Evolutionary conservation across 495 filamentous ascomycete genomes (phyloP), one percentile per base, ranked within the genome.

Genomic region (Aspergillus avenaceus): DNA sequence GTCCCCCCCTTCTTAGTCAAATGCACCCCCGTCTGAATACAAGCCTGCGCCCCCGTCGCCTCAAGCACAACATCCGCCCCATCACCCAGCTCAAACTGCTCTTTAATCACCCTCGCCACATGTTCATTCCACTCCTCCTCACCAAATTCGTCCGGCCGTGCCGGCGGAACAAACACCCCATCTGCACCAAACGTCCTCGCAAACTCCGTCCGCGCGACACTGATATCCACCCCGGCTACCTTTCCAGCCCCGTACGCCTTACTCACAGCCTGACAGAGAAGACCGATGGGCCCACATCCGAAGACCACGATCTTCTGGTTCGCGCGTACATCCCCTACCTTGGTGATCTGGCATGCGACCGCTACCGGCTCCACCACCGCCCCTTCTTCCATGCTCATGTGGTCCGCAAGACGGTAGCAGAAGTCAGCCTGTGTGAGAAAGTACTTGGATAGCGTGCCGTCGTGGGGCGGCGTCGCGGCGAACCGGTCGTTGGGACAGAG

Each of bases 31-130:
- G 84, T 77, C 65, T 91, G 84, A 59, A 95, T 88, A 44, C 80
- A 86, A 3, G 79, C 74, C 62, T 90, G 83, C 2, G 87, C 91
- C 22, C 91, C 91, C n/a, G 77, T 82, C 12, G 88, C 90, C 66
- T 95, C 91, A 47, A 96, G 86, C n/a, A 87, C 85, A 5, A 83
- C 81, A 67, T 92, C 85, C 3, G 85, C 84, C 4, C 88, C 88
- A 2, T 62, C 62, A 0, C 71, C 79, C 1, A 86, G 64, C 7
- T 38, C 46, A 28, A 59, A 61, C 2, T 45, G n/a, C 4, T 70
- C 75, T 44, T 75, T 70, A 52, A 87, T 80, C 28, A 83, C 65
- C 34, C 60, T 50, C 16, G 75, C 77, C 1, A 86, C 84, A 61
- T 84, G 84, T 55, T 82, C 80, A 41, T 49, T 58, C 59, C 87